Evolutionary conservation across 495 filamentous ascomycete species (phyloP), one percentile per base, ranked within the genome.

Genomic region (Penicillium riverlandense): DNA sequence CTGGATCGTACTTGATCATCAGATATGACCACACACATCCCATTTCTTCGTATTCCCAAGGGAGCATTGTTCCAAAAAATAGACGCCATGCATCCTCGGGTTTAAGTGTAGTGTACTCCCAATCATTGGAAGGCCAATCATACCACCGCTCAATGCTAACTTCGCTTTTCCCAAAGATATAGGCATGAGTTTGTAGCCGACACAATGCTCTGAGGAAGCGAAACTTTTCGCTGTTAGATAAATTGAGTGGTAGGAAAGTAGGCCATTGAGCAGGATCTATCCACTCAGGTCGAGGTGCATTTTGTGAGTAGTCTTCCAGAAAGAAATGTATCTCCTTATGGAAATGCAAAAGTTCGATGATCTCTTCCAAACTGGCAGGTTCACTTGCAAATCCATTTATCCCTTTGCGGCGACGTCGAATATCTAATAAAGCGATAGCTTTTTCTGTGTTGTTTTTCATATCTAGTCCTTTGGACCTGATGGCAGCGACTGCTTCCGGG

Each of bases 261-360:
- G 9, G 8, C 34, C n/a, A n/a, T n/a, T 30, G 12, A 35, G 12
- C 4, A 12, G 42, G 4, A 2, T 44, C 11, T 37, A 29, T 11
- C 15, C 27, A n/a, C 13, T 39, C 14, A n/a, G 51, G 51, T 10
- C 43, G 31, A 3, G 52, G 48, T 30, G 30, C 15, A n/a, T 54
- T 44, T 6, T 27, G 40, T n/a, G 40, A 47, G 32, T 41, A 51
- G 14, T 55, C 52, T 0, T 48, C 30, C 3, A 51, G n/a, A 29
- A 55, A 51, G 30, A 55, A 55, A 30, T 7, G 14, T 22, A 51
- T 22, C 27, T 37, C 13, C 28, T 49, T 52, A 13, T 42, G 51
- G 9, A 58, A 39, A 37, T 43, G 35, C 3, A 57, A 27, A 6
- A 54, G 43, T 33, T 50, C 29, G 1, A 47, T 38, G 6, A 28